Evolutionary conservation across 306 rosid genomes (phyloP).

Genomic region (Amphicarpaea edgeworthii): DNA sequence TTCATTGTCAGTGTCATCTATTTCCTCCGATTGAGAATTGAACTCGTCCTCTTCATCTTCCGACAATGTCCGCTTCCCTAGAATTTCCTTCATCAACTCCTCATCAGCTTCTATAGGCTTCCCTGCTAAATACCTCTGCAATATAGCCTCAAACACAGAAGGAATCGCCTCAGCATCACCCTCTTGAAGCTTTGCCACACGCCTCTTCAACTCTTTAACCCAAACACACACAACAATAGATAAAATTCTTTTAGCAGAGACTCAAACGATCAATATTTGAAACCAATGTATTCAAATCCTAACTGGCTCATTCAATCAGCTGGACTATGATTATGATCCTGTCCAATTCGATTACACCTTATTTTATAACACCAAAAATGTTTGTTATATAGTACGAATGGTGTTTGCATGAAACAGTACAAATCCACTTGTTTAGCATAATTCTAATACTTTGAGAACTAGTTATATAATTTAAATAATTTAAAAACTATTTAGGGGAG

Average conservation of each 20-base stretch:
- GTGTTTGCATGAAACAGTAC: too few species aligned
- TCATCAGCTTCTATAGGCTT: constrained; percentile 63
- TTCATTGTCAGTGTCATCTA: constrained; percentile 42
- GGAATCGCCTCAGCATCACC: constrained; percentile 74
- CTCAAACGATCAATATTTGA: constrained; percentile 5
- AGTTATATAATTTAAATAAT: too few species aligned
- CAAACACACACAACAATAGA: neutral
- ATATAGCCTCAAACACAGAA: constrained; percentile 71
- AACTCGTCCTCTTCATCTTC: constrained; percentile 46
- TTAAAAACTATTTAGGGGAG: too few species aligned
- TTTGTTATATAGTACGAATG: too few species aligned
- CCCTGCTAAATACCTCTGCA: constrained; percentile 66
- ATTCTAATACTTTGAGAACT: too few species aligned
- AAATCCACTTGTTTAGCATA: too few species aligned
- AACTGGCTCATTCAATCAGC: neutral
- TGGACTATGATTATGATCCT: neutral
- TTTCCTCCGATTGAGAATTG: constrained; percentile 44
- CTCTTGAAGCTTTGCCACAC: constrained; percentile 59
- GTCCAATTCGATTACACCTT: neutral
- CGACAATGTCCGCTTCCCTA: constrained; percentile 45
- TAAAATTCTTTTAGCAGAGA: neutral
- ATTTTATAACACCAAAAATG: neutral
- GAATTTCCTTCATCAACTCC: constrained; percentile 66
- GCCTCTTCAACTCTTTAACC: constrained; percentile 66
- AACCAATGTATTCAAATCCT: neutral